Evolutionary conservation across 1,284 basidiomycete species (phyloP).

Genomic region (Papiliotrema flavescens): DNA sequence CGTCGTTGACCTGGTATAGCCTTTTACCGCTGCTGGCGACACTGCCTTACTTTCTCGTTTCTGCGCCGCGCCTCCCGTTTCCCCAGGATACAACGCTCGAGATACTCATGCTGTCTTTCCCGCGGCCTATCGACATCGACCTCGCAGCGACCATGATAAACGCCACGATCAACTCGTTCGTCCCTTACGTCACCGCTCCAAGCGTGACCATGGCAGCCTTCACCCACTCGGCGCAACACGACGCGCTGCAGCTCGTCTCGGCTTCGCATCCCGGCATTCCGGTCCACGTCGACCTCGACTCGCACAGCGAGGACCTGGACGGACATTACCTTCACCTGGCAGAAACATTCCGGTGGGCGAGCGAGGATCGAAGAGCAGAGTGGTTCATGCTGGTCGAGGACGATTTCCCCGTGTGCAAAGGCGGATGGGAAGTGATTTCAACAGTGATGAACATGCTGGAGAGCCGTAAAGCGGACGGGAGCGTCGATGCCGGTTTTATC

Average conservation of each 20-base stretch:
- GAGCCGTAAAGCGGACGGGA: not conserved
- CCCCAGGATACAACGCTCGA: conserved; percentile 1
- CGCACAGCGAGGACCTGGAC: conserved; percentile 5
- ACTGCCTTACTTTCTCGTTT: not conserved
- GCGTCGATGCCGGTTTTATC: conserved; percentile 7
- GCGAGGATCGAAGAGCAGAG: not conserved
- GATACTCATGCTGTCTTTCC: conserved; percentile 12
- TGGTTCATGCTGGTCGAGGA: conserved; percentile 20
- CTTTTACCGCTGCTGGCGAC: not conserved
- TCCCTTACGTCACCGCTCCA: conserved; percentile 5
- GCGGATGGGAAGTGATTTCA: conserved; percentile 9
- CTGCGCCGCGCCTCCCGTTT: not conserved
- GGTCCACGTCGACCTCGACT: conserved; percentile 7
- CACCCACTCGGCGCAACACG: conserved; percentile 7
- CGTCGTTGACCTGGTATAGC: no score
- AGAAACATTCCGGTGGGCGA: conserved; percentile 10
- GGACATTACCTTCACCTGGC: conserved; percentile 13
- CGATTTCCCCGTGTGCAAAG: conserved; percentile 16
- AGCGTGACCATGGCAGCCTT: conserved; percentile 1
- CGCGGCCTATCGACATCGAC: conserved; percentile 4
- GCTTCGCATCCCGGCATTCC: not conserved
- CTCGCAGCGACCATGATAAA: not conserved
- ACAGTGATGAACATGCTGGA: conserved; percentile 12
- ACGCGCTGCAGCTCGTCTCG: not conserved
- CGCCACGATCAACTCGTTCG: conserved; percentile 5